Base-by-base conservation (phyloP, 208 protist species). In the Trypanosoma grayi region DNA sequence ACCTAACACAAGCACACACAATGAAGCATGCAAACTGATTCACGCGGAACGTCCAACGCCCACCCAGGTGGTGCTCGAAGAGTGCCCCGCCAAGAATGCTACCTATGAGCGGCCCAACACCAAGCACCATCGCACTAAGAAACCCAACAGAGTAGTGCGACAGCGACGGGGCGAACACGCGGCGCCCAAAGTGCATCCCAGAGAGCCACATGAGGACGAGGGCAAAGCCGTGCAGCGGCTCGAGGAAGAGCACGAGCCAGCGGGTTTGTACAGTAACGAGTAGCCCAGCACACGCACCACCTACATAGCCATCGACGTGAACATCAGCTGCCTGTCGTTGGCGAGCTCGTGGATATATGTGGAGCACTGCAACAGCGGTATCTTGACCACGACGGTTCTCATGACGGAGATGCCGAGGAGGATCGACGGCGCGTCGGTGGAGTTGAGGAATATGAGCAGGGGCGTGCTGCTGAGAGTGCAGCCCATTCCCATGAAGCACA, bases 131-230 rank as follows among this genome's bases (percentile, higher is more conserved):
- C 4, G 62, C 67, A 40, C 47, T 62, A 16, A 81, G 70, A 53
- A 77, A 64, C 13, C 75, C 69, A 13, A 77, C 41, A 43, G 54
- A 55, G 25, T 57, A 61, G 36, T 37, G 48, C 0, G 64, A 54
- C 22, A 68, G 40, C 4, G 56, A 52, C 24, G 48, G 14, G 0
- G 75, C 70, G 25, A 72, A 72, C 16, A 62, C 63, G 16, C 33
- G 43, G 5, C 47, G 47, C 33, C 73, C 52, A 60, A 53, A 68
- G 55, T 72, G 50, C 30, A 77, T 65, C 11, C 56, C 70, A 13
- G 75, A 70, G 16, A 72, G 43, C 75, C 75, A 81, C 60, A 62
- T 41, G 24, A 75, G 46, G 9, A 62, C 69, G 50, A 74, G 77
- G 13, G 75, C 59, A 20, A 81, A 37, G 4, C 75, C 75, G 39